Percentiles rank a stretch among this genome's conserved stretches.
These are phyloP conservation scores for Aristolochia contorta DNA, from an alignment of 164 flowering plant species.

Conservation along the genomic window DNA sequence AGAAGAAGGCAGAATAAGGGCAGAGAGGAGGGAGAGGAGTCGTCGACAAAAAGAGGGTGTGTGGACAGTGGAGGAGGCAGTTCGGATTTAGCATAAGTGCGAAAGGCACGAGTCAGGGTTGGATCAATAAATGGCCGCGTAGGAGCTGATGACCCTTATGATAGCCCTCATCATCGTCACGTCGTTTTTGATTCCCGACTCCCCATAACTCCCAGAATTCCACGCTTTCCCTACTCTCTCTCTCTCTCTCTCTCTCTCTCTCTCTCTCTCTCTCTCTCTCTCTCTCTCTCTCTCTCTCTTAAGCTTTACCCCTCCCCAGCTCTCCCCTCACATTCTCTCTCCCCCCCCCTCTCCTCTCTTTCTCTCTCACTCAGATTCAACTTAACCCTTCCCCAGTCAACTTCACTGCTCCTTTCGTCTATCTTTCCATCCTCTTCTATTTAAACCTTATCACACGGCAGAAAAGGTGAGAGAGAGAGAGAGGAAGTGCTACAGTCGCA, in stretches of 20 bases:
- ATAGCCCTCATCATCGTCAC: conserved; percentile 66
- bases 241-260: background rate
- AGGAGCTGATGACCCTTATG: conserved; percentile 35
- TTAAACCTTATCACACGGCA: conserved; percentile 9
- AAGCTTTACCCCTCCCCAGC: conserved; percentile 10
- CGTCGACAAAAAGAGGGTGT: conserved; percentile 3
- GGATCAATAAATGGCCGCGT: conserved; percentile 41
- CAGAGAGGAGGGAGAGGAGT: background rate
- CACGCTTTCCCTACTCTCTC: conserved; percentile 26
- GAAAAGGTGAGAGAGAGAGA: background rate
- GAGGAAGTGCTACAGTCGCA: background rate
- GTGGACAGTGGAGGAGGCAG: conserved; percentile 31
- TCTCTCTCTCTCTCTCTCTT: background rate
- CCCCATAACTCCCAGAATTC: conserved; percentile 69
- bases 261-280: background rate
- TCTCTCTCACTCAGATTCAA: too few relatives aligned
- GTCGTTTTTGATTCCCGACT: conserved; percentile 57
- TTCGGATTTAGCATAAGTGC: conserved; percentile 61
- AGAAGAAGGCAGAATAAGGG: too few relatives aligned
- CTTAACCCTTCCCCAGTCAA: too few relatives aligned
- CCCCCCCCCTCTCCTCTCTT: too few relatives aligned
- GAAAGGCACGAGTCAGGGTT: conserved; percentile 58
- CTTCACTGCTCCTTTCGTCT: background rate
- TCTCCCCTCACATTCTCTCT: conserved; percentile 16
- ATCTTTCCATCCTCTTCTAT: conserved; percentile 12